These are phyloP conservation scores for Nakazawaea molendinolei DNA, from an alignment of 805 yeast genomes.

Conservation along the genomic window DNA sequence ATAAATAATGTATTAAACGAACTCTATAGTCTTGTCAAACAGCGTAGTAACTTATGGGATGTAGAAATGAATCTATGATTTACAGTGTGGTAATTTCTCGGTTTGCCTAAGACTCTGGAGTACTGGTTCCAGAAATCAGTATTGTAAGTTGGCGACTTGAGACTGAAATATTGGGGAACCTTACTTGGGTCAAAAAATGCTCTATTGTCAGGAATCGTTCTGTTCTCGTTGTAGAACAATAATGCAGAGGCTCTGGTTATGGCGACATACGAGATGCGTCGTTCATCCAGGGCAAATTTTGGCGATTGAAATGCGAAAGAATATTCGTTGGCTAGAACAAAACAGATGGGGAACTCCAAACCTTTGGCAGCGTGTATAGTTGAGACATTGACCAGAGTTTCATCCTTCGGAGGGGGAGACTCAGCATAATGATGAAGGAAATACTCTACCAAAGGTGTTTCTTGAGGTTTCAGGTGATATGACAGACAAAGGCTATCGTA, in stretches of 20 bases:
- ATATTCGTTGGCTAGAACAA: slow-evolving; percentile 28
- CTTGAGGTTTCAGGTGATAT: slow-evolving; percentile 19
- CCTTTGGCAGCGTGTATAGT: slow-evolving; percentile 77
- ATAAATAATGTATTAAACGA: background rate
- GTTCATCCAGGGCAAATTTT: slow-evolving; percentile 23
- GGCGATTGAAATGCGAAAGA: slow-evolving; percentile 10
- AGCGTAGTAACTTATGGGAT: slow-evolving; percentile 4
- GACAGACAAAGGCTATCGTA: slow-evolving; percentile 28
- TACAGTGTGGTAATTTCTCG: background rate
- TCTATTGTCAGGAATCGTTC: background rate
- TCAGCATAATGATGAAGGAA: slow-evolving; percentile 36
- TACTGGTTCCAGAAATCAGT: slow-evolving; percentile 6
- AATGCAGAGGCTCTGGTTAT: slow-evolving; percentile 53
- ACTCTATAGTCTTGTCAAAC: background rate
- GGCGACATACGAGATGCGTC: slow-evolving; percentile 54
- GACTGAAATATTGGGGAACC: slow-evolving; percentile 1
- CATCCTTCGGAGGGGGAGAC: slow-evolving; percentile 22
- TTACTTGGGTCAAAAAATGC: background rate
- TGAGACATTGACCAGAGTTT: slow-evolving; percentile 43
- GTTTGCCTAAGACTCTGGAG: background rate
- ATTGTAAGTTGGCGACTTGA: background rate
- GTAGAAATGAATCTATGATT: slow-evolving; percentile 1
- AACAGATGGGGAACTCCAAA: slow-evolving; percentile 64
- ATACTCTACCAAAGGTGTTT: slow-evolving; percentile 27
- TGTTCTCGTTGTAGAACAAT: slow-evolving; percentile 28